These are phyloP conservation scores for Trichoderma parareesei DNA, from an alignment of 495 filamentous ascomycete species.

Conservation along the genomic window DNA sequence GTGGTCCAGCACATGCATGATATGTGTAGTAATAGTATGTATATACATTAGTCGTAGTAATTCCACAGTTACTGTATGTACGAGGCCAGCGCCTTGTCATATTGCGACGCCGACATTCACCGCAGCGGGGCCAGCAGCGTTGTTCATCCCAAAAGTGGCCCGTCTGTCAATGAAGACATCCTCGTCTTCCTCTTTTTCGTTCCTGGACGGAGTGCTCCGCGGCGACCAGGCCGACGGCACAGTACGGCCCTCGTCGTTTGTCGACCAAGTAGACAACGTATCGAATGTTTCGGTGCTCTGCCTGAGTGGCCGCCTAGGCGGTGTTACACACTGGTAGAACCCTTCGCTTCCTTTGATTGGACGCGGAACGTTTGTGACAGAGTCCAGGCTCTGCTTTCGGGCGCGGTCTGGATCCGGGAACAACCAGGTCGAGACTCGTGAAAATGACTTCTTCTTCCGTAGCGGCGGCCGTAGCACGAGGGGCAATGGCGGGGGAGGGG, in stretches of 20 bases:
- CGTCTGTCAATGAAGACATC: conserved; percentile 21
- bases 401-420: conserved; percentile 32
- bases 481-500: conserved; percentile 32
- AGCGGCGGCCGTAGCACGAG: conserved; percentile 41
- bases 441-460: conserved; percentile 51
- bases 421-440: conserved; percentile 47
- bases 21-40: background rate
- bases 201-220: conserved; percentile 29
- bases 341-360: conserved; percentile 40
- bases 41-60: conserved; percentile 2
- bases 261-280: conserved; percentile 33
- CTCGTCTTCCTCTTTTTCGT: conserved; percentile 26
- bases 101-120: conserved; percentile 3
- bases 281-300: conserved; percentile 32
- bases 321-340: conserved; percentile 44
- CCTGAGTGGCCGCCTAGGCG: conserved; percentile 21
- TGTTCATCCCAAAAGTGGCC: conserved; percentile 22
- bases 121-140: background rate
- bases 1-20: background rate
- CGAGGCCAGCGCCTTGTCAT: background rate
- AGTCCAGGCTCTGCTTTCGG: conserved; percentile 31
- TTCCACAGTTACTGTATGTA: background rate
- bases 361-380: conserved; percentile 39
- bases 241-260: conserved; percentile 30
- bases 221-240: conserved; percentile 37